These are phyloP conservation scores for Daldinia bambusicola DNA, from an alignment of 495 filamentous ascomycete species.

Conservation along the genomic window DNA sequence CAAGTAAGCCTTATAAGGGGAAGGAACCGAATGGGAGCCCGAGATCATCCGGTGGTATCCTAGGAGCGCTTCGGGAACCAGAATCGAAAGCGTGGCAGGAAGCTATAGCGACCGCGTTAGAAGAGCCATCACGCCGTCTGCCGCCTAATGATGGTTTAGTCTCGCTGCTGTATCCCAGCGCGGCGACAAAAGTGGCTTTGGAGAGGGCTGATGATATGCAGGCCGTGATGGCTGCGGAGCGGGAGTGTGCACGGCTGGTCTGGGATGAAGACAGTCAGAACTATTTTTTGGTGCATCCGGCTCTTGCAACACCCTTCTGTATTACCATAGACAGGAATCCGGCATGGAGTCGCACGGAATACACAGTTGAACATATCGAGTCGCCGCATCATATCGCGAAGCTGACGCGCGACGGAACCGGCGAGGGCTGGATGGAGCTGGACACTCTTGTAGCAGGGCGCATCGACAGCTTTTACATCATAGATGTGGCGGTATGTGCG, in stretches of 20 bases:
- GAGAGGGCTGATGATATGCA: conserved; percentile 70
- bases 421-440: conserved; percentile 62
- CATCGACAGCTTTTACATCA: conserved; percentile 72
- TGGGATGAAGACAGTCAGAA: conserved; percentile 70
- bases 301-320: conserved; percentile 67
- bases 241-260: conserved; percentile 76
- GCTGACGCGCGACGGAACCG: conserved; percentile 63
- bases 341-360: conserved; percentile 67
- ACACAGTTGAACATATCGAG: conserved; percentile 70
- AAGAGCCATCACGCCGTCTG: conserved; percentile 65
- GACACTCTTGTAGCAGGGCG: conserved; percentile 62
- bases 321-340: conserved; percentile 61
- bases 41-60: conserved; percentile 41
- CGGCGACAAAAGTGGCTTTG: conserved; percentile 75
- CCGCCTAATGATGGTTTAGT: conserved; percentile 74
- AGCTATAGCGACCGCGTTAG: conserved; percentile 69
- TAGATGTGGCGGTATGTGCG: conserved; percentile 78
- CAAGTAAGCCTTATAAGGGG: conserved; percentile 59
- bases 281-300: conserved; percentile 79
- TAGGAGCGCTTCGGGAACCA: conserved; percentile 55
- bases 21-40: conserved; percentile 35
- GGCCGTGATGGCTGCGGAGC: conserved; percentile 71
- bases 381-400: conserved; percentile 61
- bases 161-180: conserved; percentile 75
- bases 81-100: conserved; percentile 60